Evolutionary conservation across 2,329 filamentous ascomycete genomes (phyloP), one percentile per base, ranked within the genome.

Genomic region (Trichothecium roseum): DNA sequence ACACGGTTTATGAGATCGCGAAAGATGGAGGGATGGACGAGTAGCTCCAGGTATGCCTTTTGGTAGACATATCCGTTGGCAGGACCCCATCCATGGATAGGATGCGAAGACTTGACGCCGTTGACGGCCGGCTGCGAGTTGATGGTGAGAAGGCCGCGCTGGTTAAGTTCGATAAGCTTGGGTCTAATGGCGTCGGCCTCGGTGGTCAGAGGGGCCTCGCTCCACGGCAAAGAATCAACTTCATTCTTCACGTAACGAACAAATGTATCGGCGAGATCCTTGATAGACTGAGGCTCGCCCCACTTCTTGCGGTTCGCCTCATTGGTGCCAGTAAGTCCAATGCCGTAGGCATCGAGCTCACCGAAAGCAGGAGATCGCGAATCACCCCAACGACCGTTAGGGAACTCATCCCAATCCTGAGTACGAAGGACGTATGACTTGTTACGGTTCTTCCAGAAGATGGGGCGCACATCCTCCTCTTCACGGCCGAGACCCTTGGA

Each of bases 361-460:
- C 91, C 91, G 52, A 95, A 98, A 34, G 91, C 91, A 41, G 91
- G 91, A 39, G 89, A 96, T 44, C 91, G 77, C 35, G 88, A 89
- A 59, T 98, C 91, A 61, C 91, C 93, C 91, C 91, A 98, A 59
- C 91, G 83, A 32, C 91, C 91, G 67, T 98, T 98, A 37, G 91
- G 91, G 50, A 95, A 98, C 58, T 98, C 91, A 51, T 98, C 91
- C 91, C 91, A 98, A 48, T 95, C 89, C 55, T 95, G 88, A 1
- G 91, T 98, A 37, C 91, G 85, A 37, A 86, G 79, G 37, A 98
- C 80, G 51, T 98, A 98, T 4, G 88, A 94, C 54, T 91, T 87
- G 62, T 94, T 91, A 39, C 91, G 78, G 63, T 96, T 95, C 49
- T 89, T 81, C 91, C 91, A 98, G 72, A 98, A 98, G 47, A 98